Evolutionary conservation across 2,329 filamentous ascomycete species (phyloP).

Genomic region (Biscogniauxia sp.): DNA sequence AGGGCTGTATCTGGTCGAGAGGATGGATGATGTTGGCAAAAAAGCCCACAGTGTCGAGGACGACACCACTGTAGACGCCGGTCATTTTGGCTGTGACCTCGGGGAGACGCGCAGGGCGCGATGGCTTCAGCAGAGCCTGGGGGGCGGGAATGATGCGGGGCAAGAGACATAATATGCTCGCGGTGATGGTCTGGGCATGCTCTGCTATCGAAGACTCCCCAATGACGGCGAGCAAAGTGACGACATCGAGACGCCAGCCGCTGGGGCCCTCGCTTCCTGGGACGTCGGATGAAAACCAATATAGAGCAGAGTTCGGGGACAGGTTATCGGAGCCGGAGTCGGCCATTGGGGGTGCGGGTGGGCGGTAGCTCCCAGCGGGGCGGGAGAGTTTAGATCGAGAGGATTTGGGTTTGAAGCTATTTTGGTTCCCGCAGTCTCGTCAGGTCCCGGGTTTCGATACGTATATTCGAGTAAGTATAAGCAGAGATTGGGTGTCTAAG

Average conservation of each 20-base stretch:
- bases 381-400: constrained; percentile 15
- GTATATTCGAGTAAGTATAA: too few relatives aligned
- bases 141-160: constrained; percentile 62
- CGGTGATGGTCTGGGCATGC: constrained; percentile 57
- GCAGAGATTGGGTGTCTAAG: too few relatives aligned
- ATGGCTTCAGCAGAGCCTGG: constrained; percentile 58
- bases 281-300: constrained; percentile 36
- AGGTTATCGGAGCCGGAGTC: constrained; percentile 10
- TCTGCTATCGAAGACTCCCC: constrained; percentile 58
- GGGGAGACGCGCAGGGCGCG: constrained; percentile 54
- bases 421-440: constrained; percentile 1
- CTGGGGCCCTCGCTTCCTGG: constrained; percentile 33
- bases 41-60: constrained; percentile 56
- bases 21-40: constrained; percentile 61
- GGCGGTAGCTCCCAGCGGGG: constrained; percentile 1
- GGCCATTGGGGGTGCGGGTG: constrained; percentile 16
- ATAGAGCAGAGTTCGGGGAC: constrained; percentile 4
- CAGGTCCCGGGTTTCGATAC: neutral
- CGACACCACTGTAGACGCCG: constrained; percentile 57
- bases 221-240: constrained; percentile 61
- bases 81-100: constrained; percentile 53
- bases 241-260: constrained; percentile 59
- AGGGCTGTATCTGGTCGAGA: constrained; percentile 47
- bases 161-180: constrained; percentile 55
- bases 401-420: constrained; percentile 18